Conservation (phyloP, 176 grass and related monocot genomes). For the Cenchrus fungigraminus region DNA sequence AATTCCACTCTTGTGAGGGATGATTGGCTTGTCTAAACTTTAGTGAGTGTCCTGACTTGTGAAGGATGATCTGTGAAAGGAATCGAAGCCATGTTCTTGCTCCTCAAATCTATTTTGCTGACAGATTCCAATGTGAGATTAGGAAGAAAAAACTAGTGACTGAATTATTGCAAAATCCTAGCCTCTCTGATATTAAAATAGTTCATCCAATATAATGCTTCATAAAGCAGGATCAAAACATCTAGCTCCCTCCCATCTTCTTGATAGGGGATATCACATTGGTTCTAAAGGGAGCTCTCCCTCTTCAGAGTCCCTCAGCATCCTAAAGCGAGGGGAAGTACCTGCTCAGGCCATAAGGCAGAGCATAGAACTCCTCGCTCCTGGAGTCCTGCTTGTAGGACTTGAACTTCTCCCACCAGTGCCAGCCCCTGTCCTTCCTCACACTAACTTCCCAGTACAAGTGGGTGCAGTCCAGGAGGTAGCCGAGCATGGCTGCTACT, state of each 20-base stretch:
- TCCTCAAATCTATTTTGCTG: not conserved
- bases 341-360: conserved; percentile 83
- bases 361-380: conserved; percentile 86
- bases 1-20: not conserved
- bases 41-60: not conserved
- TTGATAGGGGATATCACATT: conserved; percentile 7
- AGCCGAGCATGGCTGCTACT: conserved; percentile 83
- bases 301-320: not conserved
- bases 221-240: conserved; percentile 25
- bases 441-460: conserved; percentile 55
- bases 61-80: not conserved
- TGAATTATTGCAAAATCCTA: conserved; percentile 6
- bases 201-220: conserved; percentile 26
- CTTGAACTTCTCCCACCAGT: conserved; percentile 88
- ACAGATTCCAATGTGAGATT: not conserved
- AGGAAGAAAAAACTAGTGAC: conserved; percentile 5
- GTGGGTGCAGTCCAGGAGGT: conserved; percentile 73
- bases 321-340: conserved; percentile 88
- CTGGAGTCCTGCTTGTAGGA: conserved; percentile 59
- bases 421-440: conserved; percentile 77
- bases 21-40: not conserved
- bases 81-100: not conserved
- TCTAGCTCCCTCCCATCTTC: conserved; percentile 6
- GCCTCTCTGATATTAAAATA: conserved; percentile 3
- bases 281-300: not conserved